Evolutionary conservation across 78 protist species (phyloP), one percentile per base, ranked within the genome.

Genomic region (Dictyostelium intermedium): DNA sequence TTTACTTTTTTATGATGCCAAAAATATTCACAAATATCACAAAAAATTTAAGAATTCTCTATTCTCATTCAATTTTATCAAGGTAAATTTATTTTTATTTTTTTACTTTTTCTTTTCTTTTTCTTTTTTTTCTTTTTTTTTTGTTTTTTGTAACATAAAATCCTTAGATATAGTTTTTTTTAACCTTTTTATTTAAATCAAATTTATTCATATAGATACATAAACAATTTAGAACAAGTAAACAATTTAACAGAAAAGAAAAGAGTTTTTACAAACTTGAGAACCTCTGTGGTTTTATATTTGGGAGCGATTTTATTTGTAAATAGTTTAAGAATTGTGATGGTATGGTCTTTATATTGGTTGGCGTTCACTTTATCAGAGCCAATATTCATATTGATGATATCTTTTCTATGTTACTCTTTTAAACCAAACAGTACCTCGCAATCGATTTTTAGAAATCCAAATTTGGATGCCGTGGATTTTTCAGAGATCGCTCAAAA

Each of bases 1-100:
- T 91, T 1, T 91, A 91, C 53, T 82, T 91, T 79, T 91, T 91
- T 50, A 91, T 91, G 95, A 84, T 91, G 91, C 95, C 95, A n/a
- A 91, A 80, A 4, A 63, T 91, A 20, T 91, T 91, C n/a, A 82
- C 95, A 14, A 91, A 84, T 25, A 82, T 91, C 1, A 85, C 95
- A 13, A 84, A 84, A 30, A 91, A 91, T 72, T 16, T 91, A 30
- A 25, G 91, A 32, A 5, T 85, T 6, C 18, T 84, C 5, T 83
- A 72, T 20, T 45, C 95, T 8, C 85, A 91, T 34, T 10, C 35
- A 14, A 66, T 82, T 25, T 41, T 91, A 32, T 37, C 91, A 30
- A 60, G 95, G 74, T 84, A 79, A 53, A 3, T 80, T 41, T 16
- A 5, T n/a, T 23, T 30, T 50, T 50, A 9, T 50, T 1, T 14